phyloP scores from a whole-genome alignment of 306 rosid genomes.

The Carpinus fangiana region DNA sequence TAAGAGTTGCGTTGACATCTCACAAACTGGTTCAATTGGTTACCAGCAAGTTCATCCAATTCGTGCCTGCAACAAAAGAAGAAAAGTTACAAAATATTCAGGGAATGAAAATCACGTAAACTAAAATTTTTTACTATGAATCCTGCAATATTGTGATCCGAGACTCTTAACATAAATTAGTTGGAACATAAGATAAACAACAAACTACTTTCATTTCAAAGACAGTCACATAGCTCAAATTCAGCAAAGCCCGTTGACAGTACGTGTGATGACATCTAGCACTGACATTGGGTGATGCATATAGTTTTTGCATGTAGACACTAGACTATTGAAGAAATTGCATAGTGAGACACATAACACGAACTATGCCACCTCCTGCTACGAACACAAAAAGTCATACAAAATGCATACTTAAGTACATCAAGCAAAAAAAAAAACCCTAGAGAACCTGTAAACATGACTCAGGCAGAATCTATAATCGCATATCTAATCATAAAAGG shows the following conservation, averaged over 20 bases:
- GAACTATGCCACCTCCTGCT: not conserved
- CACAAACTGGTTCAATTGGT: constrained; percentile 2
- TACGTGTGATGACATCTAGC: not conserved
- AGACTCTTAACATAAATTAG: not conserved
- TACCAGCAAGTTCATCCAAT: constrained; percentile 9
- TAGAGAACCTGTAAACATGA: not conserved
- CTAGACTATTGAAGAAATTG: not conserved
- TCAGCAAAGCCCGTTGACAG: not conserved
- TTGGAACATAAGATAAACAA: not conserved
- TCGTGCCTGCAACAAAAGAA: constrained; percentile 28
- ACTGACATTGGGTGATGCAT: not conserved
- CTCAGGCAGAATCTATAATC: not conserved
- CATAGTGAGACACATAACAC: not conserved
- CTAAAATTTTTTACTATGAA: not conserved
- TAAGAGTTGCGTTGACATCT: constrained; percentile 8
- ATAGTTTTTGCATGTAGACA: not conserved
- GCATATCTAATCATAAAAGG: not conserved
- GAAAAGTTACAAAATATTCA: not conserved
- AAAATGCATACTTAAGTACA: not conserved
- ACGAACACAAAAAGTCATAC: not conserved
- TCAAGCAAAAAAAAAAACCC: not conserved
- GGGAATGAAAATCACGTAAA: not conserved
- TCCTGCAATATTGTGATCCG: not conserved
- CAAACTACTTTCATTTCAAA: not conserved
- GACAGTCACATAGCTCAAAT: not conserved